These are phyloP conservation scores for Rhizopogon rudus DNA, from an alignment of 768 basidiomycete genomes.

Conservation along the genomic window DNA sequence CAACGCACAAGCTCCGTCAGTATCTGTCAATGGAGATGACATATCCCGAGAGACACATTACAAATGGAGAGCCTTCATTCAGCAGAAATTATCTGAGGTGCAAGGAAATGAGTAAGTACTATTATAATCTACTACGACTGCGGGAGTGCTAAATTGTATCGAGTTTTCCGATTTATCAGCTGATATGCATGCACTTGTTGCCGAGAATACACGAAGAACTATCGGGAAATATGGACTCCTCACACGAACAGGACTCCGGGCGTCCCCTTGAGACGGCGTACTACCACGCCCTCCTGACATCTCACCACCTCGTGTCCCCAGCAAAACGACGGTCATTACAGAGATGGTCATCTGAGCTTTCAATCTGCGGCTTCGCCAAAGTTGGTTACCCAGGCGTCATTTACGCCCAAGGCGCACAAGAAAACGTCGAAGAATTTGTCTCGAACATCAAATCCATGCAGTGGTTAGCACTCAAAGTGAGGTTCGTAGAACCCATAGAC, in stretches of 20 bases:
- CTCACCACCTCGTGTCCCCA: conserved; percentile 67
- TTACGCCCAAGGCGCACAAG: conserved; percentile 55
- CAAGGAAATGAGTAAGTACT: conserved; percentile 24
- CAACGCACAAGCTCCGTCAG: background rate
- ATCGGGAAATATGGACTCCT: background rate
- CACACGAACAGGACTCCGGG: background rate
- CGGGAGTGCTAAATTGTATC: background rate
- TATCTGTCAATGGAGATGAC: conserved; percentile 44
- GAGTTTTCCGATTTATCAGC: conserved; percentile 60
- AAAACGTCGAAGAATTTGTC: conserved; percentile 58
- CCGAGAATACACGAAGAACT: conserved; percentile 45
- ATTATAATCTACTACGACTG: background rate
- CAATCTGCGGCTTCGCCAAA: conserved; percentile 64
- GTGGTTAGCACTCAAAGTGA: conserved; percentile 65
- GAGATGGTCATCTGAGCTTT: conserved; percentile 50
- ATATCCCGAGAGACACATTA: conserved; percentile 45
- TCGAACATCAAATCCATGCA: conserved; percentile 69
- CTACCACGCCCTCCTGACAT: conserved; percentile 65
- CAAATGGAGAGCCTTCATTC: conserved; percentile 39
- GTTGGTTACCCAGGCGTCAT: conserved; percentile 74
- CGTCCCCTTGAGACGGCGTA: background rate
- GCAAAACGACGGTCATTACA: conserved; percentile 56
- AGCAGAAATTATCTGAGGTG: conserved; percentile 32
- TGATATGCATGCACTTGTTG: conserved; percentile 53
- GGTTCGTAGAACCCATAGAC: conserved; percentile 51